Evolutionary conservation across 2,329 filamentous ascomycete genomes (phyloP), one percentile per base, ranked within the genome.

Genomic region (Trichophyton mentagrophytes): DNA sequence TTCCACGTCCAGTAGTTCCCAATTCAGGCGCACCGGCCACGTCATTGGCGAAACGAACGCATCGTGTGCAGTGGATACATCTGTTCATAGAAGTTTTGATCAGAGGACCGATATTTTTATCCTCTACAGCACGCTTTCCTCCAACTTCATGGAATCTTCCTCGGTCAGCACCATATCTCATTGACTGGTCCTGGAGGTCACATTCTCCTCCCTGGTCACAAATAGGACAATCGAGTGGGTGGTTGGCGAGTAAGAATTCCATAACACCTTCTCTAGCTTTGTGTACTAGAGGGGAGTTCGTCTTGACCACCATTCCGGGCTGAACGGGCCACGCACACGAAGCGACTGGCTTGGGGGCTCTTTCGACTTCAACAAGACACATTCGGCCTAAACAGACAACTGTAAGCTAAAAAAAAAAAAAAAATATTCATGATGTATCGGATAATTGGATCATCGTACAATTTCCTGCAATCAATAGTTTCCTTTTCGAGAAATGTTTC

Each of bases 51-150:
- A 99, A 99, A 72, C 93, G 90, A 68, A 99, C 85, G 77, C 93
- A 99, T 71, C 93, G 86, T 65, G 93, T 99, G 82, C 93, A 99
- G 80, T 99, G 93, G 71, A 99, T 99, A 77, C 93, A 99, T 74
- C 93, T 85, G 82, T 99, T 99, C 93, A 99, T 99, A 57, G 93
- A 99, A 2, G 93, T 99, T 84, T 99, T 99, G 78, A 99, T 89
- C 67, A 99, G 77, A 60, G 93, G 93, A 40, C 93, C 93, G 70
- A 99, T 96, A 76, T 99, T 97, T 83, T 99, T 99, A 77, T 99
- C 93, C 79, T 99, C 93, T 44, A 96, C 91, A 27, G 90, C 93
- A 80, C 93, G 89, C 83, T 99, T 99, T 77, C 93, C 93, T 61
- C 84, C 86, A 71, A 95, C 78, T 77, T 99, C 93, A 78, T 99